Percentiles rank a stretch among this genome's conserved stretches.
Evolutionary conservation across 139 green algal species (phyloP).

Genomic region (Diplosphaera chodatii): DNA sequence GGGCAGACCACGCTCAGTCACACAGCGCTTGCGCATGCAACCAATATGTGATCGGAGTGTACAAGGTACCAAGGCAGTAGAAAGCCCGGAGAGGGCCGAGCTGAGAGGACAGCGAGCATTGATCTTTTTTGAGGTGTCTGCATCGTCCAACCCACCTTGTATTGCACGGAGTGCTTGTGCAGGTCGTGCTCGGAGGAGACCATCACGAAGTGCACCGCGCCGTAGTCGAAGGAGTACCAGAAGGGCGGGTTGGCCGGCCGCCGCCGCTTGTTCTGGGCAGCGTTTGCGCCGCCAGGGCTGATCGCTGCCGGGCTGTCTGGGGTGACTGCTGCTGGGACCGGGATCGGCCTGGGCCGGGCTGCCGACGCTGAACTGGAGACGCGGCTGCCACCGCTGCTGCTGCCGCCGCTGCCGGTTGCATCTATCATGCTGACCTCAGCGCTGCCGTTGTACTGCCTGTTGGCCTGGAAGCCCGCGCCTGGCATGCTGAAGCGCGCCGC

Average conservation of each 20-base stretch:
- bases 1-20: neutral
- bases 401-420: no score
- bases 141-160: conserved; percentile 17
- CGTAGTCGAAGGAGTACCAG: conserved; percentile 77
- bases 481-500: conserved; percentile 59
- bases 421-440: neutral
- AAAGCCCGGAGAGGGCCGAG: no score
- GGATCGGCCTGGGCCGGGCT: no score
- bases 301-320: no score
- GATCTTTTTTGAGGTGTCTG: no score
- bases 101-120: no score
- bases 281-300: no score
- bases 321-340: no score
- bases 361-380: no score
- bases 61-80: no score
- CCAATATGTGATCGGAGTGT: no score
- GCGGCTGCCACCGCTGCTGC: no score
- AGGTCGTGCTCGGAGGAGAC: conserved; percentile 75
- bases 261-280: neutral
- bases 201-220: conserved; percentile 58
- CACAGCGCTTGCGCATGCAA: neutral
- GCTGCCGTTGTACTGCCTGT: neutral
- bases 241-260: conserved; percentile 52
- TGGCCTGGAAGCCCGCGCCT: neutral
- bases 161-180: conserved; percentile 42